Evolutionary conservation across 1,284 basidiomycete species (phyloP), one percentile per base, ranked within the genome.

Genomic region (Earliella scabrosa): DNA sequence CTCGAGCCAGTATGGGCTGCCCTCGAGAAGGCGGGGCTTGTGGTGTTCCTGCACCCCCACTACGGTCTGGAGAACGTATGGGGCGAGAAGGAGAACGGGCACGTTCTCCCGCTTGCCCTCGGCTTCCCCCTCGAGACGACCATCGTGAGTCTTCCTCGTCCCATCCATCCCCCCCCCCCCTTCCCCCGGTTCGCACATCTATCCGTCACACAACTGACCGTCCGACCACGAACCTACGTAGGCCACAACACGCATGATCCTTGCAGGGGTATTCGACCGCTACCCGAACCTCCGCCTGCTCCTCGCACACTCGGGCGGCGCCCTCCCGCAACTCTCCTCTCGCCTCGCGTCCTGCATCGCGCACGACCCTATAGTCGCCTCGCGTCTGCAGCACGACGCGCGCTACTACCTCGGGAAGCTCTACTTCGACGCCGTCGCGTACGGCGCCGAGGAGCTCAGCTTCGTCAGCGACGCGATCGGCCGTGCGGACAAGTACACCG

Each of bases 61-160:
- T 93, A 93, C 66, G 89, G 90, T 7, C 82, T 92, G 14, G 85
- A 85, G 23, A 79, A 77, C 53, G 82, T 82, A 11, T 94, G 88
- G 80, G 93, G 92, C 2, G 78, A 83, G 50, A 82, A 77, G 58
- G 82, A 87, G 50, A 93, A 95, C 63, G 93, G 93, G 0, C 92
- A 95, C 61, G 93, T 93, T 29, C 80, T 95, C 21, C 89, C 92
- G 1, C 81, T 95, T 45, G 91, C 92, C 0, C 78, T 95, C 13
- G 92, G 93, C 1, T 94, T 95, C 72, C 93, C 93, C 1, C 90
- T 95, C 65, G 93, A 95, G 73, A 95, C 92, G 18, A 93, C 93
- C 1, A 86, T 86, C 27, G 92, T 92, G 64, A 71, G 86, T 72
- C n/a, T 40, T 20, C 9, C 41, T 23, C 29, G 29, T 31, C n/a